Conservation (phyloP, 306 rosid species). For the Neltuma alba region DNA sequence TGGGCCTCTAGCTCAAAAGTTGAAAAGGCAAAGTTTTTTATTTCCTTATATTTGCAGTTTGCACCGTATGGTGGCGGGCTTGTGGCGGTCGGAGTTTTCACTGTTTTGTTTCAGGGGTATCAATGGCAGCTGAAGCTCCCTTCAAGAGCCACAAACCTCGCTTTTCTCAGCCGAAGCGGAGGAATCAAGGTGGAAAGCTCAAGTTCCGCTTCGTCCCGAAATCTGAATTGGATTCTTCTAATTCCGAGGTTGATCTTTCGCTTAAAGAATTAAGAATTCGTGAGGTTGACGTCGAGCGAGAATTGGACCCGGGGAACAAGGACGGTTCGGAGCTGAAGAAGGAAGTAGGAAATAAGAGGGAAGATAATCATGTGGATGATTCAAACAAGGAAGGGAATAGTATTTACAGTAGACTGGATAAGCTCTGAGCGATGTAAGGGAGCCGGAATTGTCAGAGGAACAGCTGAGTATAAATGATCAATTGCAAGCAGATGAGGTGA, state of each 20-base stretch:
- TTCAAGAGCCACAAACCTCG: not conserved
- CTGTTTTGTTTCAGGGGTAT: not conserved
- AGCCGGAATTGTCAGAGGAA: slow-evolving; percentile 62
- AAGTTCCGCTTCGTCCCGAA: slow-evolving; percentile 43
- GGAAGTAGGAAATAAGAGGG: not conserved
- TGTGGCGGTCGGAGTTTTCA: not conserved
- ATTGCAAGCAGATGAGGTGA: slow-evolving; percentile 88
- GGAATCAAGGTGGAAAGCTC: slow-evolving; percentile 38
- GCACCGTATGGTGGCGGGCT: not conserved
- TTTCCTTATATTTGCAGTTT: too few relatives aligned
- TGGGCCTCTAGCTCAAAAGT: not conserved
- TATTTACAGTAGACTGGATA: slow-evolving; percentile 49
- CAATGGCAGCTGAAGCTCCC: not conserved
- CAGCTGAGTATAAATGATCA: slow-evolving; percentile 63
- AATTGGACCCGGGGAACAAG: slow-evolving; percentile 9
- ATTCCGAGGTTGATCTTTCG: slow-evolving; percentile 13
- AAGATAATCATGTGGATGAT: slow-evolving; percentile 17
- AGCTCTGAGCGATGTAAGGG: slow-evolving; percentile 39
- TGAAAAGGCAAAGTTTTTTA: not conserved
- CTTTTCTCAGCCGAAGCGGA: not conserved
- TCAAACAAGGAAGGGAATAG: slow-evolving; percentile 37
- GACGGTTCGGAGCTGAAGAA: slow-evolving; percentile 15
- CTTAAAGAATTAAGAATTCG: slow-evolving; percentile 17
- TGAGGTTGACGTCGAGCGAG: not conserved
- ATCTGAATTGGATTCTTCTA: slow-evolving; percentile 37